Evolutionary conservation across 257 asterid genomes (phyloP).

Genomic region (Salvia miltiorrhiza): DNA sequence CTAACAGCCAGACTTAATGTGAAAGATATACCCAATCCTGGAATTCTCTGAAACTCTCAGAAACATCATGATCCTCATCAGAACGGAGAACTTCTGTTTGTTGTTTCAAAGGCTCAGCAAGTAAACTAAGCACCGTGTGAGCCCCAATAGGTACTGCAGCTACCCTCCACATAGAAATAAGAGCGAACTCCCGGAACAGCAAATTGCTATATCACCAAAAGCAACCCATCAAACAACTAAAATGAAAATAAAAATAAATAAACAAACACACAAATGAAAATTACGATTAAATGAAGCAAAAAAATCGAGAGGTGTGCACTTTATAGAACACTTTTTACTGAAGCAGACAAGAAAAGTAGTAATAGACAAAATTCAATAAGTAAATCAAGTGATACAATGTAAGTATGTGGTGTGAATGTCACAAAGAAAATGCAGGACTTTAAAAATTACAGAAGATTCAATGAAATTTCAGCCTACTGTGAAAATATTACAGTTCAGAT

Average conservation of each 20-base stretch:
- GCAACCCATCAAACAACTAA: slow-evolving; percentile 23
- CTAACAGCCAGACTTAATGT: slow-evolving; percentile 15
- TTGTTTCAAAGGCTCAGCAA: slow-evolving; percentile 95
- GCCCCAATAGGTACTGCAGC: slow-evolving; percentile 94
- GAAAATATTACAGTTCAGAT: slow-evolving; percentile 12
- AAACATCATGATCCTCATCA: slow-evolving; percentile 51
- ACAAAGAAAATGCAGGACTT: not conserved
- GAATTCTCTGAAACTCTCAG: slow-evolving; percentile 81
- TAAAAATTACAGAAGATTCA: not conserved
- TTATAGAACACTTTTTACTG: not conserved
- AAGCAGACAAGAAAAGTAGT: not conserved
- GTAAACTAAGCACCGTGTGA: slow-evolving; percentile 87
- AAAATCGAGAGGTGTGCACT: not conserved
- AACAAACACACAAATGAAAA: not conserved
- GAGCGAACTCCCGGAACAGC: slow-evolving; percentile 94
- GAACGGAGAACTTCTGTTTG: slow-evolving; percentile 57
- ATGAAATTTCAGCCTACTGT: not conserved
- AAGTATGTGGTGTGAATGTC: slow-evolving; percentile 4
- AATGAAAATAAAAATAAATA: not conserved
- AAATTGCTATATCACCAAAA: slow-evolving; percentile 62
- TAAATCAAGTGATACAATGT: slow-evolving; percentile 3
- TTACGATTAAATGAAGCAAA: not conserved
- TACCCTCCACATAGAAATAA: slow-evolving; percentile 97
- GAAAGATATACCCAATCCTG: slow-evolving; percentile 84
- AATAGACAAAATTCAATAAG: not conserved